A percentile compares a stretch with the other conserved stretches of the same genome.
Evolutionary conservation across 2,329 filamentous ascomycete species (phyloP).

Genomic region (Teratosphaeria destructans): DNA sequence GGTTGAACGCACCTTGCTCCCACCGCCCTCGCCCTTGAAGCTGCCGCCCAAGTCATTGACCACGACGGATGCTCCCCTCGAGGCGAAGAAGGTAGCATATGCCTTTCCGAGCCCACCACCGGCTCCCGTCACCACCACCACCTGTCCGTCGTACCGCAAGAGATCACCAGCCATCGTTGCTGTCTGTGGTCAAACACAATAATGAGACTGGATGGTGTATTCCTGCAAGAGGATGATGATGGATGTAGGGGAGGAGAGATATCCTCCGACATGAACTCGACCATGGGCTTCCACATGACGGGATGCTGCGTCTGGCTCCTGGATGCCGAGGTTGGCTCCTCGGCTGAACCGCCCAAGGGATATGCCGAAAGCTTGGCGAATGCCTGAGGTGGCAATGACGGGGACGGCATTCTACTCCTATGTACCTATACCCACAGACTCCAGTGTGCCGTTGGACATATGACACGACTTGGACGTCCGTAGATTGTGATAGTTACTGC

Average conservation of each 20-base stretch:
- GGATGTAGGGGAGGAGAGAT: not conserved
- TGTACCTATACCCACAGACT: not conserved
- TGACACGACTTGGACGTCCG: too few relatives aligned
- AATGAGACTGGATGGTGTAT: not conserved
- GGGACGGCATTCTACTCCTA: not conserved
- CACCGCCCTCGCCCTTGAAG: slow-evolving; percentile 84
- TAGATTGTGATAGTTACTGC: too few relatives aligned
- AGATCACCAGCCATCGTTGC: slow-evolving; percentile 48
- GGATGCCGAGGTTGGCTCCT: not conserved
- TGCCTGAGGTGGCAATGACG: not conserved
- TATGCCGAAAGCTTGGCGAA: not conserved
- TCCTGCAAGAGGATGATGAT: not conserved
- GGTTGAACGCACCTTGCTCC: slow-evolving; percentile 57
- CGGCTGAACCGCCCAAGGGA: not conserved
- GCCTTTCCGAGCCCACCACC: slow-evolving; percentile 73
- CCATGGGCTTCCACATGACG: not conserved
- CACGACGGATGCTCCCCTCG: slow-evolving; percentile 84
- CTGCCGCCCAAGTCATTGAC: slow-evolving; percentile 93
- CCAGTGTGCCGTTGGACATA: not conserved
- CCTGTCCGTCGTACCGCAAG: slow-evolving; percentile 78
- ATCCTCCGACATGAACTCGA: not conserved
- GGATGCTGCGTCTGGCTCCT: not conserved
- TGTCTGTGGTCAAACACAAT: not conserved
- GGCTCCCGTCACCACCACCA: slow-evolving; percentile 78
- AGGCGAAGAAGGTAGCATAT: slow-evolving; percentile 82